These are phyloP conservation scores for Bondarzewia mesenterica DNA, from an alignment of 1,284 basidiomycete genomes.

Conservation along the genomic window DNA sequence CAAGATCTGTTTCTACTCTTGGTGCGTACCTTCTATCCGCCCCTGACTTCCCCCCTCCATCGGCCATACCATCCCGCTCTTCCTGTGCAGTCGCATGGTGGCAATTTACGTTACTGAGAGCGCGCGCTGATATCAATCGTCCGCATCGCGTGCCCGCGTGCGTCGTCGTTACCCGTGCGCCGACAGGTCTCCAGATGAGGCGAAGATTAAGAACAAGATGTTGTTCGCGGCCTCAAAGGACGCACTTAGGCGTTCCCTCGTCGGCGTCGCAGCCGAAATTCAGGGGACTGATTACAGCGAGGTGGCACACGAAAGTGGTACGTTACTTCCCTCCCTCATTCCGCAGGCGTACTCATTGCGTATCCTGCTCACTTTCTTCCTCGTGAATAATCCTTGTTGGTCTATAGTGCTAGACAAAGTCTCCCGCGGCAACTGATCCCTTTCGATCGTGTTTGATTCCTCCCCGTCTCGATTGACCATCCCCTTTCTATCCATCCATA, in stretches of 20 bases:
- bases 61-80: too few relatives aligned
- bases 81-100: not conserved
- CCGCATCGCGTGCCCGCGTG: not conserved
- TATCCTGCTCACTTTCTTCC: not conserved
- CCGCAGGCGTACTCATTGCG: not conserved
- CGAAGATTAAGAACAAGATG: slow-evolving; percentile 94
- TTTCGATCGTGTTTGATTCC: not conserved
- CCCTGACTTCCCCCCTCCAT: too few relatives aligned
- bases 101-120: too few relatives aligned
- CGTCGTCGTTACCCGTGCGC: not conserved
- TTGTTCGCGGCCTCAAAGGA: slow-evolving; percentile 90
- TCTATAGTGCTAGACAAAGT: slow-evolving; percentile 22
- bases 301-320: slow-evolving; percentile 70
- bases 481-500: not conserved
- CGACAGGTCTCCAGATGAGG: slow-evolving; percentile 79
- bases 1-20: slow-evolving; percentile 86
- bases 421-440: slow-evolving; percentile 16
- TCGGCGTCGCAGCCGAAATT: slow-evolving; percentile 72
- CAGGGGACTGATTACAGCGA: slow-evolving; percentile 85
- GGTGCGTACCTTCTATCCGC: too few relatives aligned
- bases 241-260: slow-evolving; percentile 66
- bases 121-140: not conserved
- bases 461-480: not conserved
- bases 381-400: not conserved
- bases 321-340: slow-evolving; percentile 24